A percentile compares a stretch with the other conserved stretches of the same genome.
phyloP scores from a whole-genome alignment of 495 filamentous ascomycete species.

The Cercophora scortea region DNA sequence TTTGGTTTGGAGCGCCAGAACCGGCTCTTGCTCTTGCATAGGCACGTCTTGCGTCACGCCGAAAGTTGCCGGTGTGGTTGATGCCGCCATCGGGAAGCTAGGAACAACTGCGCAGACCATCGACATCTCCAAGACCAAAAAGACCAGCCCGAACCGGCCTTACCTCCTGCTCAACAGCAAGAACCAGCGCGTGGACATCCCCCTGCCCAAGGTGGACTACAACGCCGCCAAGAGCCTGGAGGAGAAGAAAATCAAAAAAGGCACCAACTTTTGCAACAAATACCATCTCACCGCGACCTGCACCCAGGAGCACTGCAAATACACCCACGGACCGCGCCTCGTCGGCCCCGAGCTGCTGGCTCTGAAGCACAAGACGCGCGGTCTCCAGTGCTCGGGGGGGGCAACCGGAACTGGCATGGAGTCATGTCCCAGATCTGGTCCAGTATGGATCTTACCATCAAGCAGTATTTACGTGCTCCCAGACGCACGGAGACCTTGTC shows the following conservation, averaged over 20 bases:
- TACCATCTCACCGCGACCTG: constrained; percentile 26
- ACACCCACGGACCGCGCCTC: constrained; percentile 23
- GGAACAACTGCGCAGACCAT: constrained; percentile 5
- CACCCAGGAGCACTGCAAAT: constrained; percentile 20
- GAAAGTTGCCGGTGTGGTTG: too few species aligned
- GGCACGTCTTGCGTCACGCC: too few species aligned
- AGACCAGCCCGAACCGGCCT: constrained; percentile 2
- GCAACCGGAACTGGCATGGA: too few species aligned
- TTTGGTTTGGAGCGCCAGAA: too few species aligned
- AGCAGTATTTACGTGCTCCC: too few species aligned
- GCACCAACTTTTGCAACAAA: constrained; percentile 27
- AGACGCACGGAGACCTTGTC: too few species aligned
- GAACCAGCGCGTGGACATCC: constrained; percentile 28
- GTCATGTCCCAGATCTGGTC: too few species aligned
- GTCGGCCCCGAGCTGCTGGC: constrained; percentile 13
- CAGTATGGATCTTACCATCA: too few species aligned
- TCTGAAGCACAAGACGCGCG: constrained; percentile 19
- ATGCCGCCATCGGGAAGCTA: constrained; percentile 12
- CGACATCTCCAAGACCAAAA: constrained; percentile 13
- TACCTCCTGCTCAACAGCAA: constrained; percentile 21
- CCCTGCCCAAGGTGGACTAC: constrained; percentile 12
- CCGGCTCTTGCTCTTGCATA: too few species aligned
- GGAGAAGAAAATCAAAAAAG: constrained; percentile 16
- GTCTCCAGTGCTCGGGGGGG: constrained; percentile 16
- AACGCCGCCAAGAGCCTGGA: constrained; percentile 12